Percentiles rank a stretch among this genome's conserved stretches.
Conservation (phyloP, 768 basidiomycete genomes). For the Suillus variegatus region DNA sequence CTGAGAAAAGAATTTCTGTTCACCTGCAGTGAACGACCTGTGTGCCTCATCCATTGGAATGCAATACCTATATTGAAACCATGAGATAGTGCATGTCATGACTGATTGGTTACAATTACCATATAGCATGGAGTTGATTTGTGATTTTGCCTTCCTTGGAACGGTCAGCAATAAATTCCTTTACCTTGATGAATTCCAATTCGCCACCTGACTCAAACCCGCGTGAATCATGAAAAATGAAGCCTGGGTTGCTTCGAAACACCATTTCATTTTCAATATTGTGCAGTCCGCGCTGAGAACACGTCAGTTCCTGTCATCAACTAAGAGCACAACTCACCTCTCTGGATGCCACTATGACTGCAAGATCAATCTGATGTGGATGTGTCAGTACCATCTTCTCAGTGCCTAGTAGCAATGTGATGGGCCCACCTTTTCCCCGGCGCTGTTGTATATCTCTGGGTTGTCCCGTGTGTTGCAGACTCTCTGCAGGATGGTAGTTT, state of each 20-base stretch:
- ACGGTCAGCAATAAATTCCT: conserved; percentile 5
- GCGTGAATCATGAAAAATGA: conserved; percentile 40
- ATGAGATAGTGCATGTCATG: neutral
- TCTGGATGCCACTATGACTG: neutral
- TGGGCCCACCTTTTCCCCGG: neutral
- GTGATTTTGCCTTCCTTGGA: conserved; percentile 17
- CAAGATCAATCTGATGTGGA: conserved; percentile 15
- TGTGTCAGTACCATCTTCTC: neutral
- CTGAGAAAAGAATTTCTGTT: neutral
- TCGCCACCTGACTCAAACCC: neutral
- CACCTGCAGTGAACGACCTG: neutral
- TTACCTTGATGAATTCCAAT: neutral
- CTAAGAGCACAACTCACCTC: too few species aligned
- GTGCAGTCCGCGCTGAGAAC: conserved; percentile 27
- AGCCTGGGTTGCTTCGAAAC: conserved; percentile 33
- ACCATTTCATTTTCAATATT: conserved; percentile 32
- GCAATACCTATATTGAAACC: conserved; percentile 36
- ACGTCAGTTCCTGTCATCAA: too few species aligned
- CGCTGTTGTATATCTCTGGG: conserved; percentile 7
- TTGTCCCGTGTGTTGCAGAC: neutral
- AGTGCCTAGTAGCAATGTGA: neutral
- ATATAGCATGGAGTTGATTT: conserved; percentile 41
- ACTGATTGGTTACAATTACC: conserved; percentile 23
- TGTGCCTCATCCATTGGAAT: conserved; percentile 28
- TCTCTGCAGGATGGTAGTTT: neutral